A percentile compares a stretch with the other conserved stretches of the same genome.
phyloP scores from a whole-genome alignment of 306 rosid species.

The Pyrus communis region DNA sequence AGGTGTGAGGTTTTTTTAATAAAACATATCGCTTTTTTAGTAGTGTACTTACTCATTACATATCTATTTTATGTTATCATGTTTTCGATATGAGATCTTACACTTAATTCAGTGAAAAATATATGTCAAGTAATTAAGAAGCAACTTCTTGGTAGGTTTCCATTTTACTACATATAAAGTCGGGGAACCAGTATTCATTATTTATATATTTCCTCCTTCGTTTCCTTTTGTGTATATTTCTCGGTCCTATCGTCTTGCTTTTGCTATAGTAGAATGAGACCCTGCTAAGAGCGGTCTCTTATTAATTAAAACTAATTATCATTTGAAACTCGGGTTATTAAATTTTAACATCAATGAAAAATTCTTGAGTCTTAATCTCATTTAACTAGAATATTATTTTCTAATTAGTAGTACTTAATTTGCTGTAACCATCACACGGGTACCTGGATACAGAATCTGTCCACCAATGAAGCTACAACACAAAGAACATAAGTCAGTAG shows the following conservation, averaged over 20 bases:
- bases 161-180: no score
- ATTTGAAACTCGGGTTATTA: neutral
- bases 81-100: no score
- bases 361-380: neutral
- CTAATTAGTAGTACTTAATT: neutral
- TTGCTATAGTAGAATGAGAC: no score
- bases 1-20: neutral
- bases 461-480: neutral
- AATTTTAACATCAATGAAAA: neutral
- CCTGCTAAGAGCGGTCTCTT: no score
- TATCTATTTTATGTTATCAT: no score
- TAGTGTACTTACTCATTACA: neutral
- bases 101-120: neutral
- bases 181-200: rapidly evolving
- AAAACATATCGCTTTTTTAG: no score
- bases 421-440: neutral
- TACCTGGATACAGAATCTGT: neutral
- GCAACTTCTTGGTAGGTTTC: no score
- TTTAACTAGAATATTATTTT: neutral
- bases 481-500: slow-evolving; percentile 5
- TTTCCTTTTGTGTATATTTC: no score
- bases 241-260: no score
- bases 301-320: neutral
- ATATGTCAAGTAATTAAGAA: no score
- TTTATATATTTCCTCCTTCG: no score